phyloP scores from a whole-genome alignment of 75 land plant genomes.

The Picea glauca region DNA sequence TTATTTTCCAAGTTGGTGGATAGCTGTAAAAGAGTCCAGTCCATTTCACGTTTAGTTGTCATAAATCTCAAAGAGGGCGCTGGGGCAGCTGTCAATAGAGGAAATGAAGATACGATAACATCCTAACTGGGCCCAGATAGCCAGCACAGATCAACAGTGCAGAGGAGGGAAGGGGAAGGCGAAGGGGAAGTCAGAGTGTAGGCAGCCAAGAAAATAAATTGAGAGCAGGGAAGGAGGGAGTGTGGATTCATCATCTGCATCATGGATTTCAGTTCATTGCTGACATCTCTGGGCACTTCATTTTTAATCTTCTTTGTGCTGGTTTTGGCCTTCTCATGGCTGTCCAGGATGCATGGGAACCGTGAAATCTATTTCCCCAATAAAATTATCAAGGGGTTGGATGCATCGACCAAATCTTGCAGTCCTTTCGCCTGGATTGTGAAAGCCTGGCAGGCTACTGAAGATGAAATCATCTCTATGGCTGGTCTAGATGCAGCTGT shows the following conservation, averaged over 20 bases:
- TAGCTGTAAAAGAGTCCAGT: no score
- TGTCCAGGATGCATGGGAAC: conserved; percentile 56
- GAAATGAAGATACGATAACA: no score
- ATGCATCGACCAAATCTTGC: conserved; percentile 27
- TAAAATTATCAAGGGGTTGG: conserved; percentile 49
- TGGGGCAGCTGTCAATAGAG: no score
- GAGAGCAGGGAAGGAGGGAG: no score
- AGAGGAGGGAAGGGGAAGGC: no score
- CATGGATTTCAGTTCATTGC: conserved; percentile 74
- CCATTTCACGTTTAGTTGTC: no score
- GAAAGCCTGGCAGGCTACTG: conserved; percentile 58
- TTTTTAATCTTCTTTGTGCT: conserved; percentile 67
- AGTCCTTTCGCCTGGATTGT: conserved; percentile 60
- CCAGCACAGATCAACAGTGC: no score
- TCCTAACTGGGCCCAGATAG: no score
- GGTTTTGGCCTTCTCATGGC: conserved; percentile 54
- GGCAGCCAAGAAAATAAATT: no score
- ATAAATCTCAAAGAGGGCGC: no score
- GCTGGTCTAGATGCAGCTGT: conserved; percentile 85
- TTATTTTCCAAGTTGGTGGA: no score
- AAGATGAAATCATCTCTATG: conserved; percentile 51
- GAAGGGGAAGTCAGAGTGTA: no score
- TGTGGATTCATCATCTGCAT: background rate
- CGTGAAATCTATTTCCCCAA: conserved; percentile 65
- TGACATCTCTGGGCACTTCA: conserved; percentile 84